These are phyloP conservation scores for Penicillium concentricum DNA, from an alignment of 2,329 filamentous ascomycete species.

Conservation along the genomic window DNA sequence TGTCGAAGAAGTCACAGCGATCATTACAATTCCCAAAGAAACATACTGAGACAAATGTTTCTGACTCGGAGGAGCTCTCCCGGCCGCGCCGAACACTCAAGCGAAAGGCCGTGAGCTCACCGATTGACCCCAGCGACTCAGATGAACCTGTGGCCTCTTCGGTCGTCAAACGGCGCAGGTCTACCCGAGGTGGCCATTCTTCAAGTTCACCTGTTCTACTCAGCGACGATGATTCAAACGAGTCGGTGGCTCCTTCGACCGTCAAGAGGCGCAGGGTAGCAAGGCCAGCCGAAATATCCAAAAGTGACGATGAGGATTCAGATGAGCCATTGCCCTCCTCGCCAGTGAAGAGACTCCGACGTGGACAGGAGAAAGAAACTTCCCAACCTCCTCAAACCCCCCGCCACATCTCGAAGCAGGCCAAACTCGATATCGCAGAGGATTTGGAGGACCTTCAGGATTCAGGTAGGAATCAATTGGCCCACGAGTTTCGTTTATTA, in stretches of 20 bases:
- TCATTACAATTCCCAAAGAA: neutral
- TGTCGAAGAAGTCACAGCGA: neutral
- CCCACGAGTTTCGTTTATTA: neutral
- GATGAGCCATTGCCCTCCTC: slow-evolving; percentile 13
- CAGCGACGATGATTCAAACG: neutral
- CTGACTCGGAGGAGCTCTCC: slow-evolving; percentile 15
- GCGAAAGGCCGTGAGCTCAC: slow-evolving; percentile 24
- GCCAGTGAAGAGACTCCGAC: slow-evolving; percentile 28
- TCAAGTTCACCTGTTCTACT: neutral
- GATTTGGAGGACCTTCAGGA: slow-evolving; percentile 47
- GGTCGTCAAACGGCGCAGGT: slow-evolving; percentile 21
- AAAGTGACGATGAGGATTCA: neutral
- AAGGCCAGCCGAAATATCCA: neutral
- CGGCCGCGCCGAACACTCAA: slow-evolving; percentile 30
- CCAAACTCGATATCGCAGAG: slow-evolving; percentile 44
- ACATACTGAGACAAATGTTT: neutral
- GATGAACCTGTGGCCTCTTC: slow-evolving; percentile 27
- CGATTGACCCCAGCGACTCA: slow-evolving; percentile 27
- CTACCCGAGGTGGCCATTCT: neutral
- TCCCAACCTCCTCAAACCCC: slow-evolving; percentile 29
- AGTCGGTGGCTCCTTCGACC: neutral
- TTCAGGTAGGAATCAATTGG: slow-evolving; percentile 33
- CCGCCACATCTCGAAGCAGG: slow-evolving; percentile 27
- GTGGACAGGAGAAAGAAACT: slow-evolving; percentile 9
- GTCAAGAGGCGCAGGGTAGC: neutral